Evolutionary conservation across 345 rosid genomes (phyloP).

Genomic region (Citrus unshiu): DNA sequence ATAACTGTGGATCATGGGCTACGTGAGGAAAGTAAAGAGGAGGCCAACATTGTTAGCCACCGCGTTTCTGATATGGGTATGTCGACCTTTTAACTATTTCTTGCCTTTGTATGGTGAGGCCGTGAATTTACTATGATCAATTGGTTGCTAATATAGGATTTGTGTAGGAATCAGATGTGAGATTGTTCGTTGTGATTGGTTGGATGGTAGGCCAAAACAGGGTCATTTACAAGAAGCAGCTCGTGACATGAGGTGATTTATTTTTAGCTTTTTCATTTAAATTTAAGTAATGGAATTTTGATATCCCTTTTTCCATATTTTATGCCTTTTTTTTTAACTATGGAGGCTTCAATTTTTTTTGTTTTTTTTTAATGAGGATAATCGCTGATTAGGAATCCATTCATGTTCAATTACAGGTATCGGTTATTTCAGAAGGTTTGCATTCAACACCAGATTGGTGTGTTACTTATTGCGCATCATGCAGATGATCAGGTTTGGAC

Average conservation of each 20-base stretch:
- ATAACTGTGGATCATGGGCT: conserved; percentile 84
- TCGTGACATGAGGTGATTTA: conserved; percentile 69
- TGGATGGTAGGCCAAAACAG: conserved; percentile 68
- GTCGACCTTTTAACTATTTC: conserved; percentile 5
- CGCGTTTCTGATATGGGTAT: conserved; percentile 83
- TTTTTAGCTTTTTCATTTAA: background rate
- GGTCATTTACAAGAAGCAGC: conserved; percentile 94
- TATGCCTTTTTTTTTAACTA: background rate
- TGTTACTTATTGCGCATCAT: conserved; percentile 89
- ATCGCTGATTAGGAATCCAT: background rate
- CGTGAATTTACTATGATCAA: background rate
- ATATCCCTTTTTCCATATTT: background rate
- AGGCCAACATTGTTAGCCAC: conserved; percentile 52
- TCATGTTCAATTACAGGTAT: conserved; percentile 47
- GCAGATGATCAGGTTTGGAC: conserved; percentile 83
- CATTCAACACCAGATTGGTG: conserved; percentile 46
- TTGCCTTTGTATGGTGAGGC: background rate
- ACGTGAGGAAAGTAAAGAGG: conserved; percentile 70
- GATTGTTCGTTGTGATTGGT: conserved; percentile 76
- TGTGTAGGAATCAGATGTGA: conserved; percentile 86
- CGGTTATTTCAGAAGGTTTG: conserved; percentile 64
- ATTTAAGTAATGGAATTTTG: background rate
- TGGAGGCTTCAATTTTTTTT: background rate
- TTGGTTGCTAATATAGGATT: conserved; percentile 27
- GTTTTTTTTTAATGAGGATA: background rate